Percentiles rank a stretch among this genome's conserved stretches.
Evolutionary conservation across 2,329 filamentous ascomycete genomes (phyloP).

Genomic region (Boeremia lycopersici): DNA sequence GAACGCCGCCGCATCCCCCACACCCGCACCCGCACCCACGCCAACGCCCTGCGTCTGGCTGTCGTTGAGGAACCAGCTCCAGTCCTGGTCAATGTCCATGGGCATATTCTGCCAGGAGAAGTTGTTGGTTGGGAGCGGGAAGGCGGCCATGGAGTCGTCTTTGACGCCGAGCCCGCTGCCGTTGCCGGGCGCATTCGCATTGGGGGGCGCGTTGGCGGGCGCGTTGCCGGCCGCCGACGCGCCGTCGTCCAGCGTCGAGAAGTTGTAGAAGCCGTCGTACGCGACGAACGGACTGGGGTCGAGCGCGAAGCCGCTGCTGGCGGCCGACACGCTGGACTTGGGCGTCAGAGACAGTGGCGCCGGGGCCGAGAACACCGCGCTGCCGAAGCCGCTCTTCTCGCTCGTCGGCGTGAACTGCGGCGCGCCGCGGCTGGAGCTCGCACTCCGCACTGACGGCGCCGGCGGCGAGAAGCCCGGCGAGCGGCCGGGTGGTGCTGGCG

Average conservation of each 20-base stretch:
- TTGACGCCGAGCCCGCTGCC: constrained; percentile 23
- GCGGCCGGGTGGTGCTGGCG: not conserved
- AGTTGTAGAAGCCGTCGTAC: constrained; percentile 51
- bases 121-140: constrained; percentile 43
- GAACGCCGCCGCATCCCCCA: not conserved
- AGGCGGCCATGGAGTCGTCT: constrained; percentile 40
- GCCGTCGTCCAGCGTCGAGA: constrained; percentile 30
- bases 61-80: constrained; percentile 49
- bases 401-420: constrained; percentile 9
- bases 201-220: too few species aligned
- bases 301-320: constrained; percentile 15
- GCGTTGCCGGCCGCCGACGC: not conserved
- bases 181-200: too few species aligned
- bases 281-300: constrained; percentile 40
- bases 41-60: constrained; percentile 17
- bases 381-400: constrained; percentile 2
- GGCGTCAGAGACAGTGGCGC: constrained; percentile 5
- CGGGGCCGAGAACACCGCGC: not conserved
- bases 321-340: constrained; percentile 21
- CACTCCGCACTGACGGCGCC: not conserved
- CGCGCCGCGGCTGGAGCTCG: not conserved
- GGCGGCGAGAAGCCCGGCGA: not conserved
- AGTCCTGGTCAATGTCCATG: constrained; percentile 51
- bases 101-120: constrained; percentile 49
- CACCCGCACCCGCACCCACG: not conserved